These are phyloP conservation scores for Neoarthrinium moseri DNA, from an alignment of 2,329 filamentous ascomycete species.

Conservation along the genomic window DNA sequence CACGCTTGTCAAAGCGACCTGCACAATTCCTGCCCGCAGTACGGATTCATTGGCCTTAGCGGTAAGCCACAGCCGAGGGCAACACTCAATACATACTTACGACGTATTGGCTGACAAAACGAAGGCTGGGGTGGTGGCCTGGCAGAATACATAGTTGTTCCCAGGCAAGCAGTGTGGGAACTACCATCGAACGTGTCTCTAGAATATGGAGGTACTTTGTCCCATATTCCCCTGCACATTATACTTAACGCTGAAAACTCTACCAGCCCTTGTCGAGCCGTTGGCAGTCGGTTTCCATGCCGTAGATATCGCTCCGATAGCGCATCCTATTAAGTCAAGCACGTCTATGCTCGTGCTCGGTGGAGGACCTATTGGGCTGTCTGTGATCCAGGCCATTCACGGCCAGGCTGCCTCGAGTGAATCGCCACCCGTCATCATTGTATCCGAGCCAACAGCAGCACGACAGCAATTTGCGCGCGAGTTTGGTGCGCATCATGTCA, in stretches of 20 bases:
- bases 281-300: conserved; percentile 66
- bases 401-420: conserved; percentile 44
- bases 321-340: conserved; percentile 33
- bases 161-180: conserved; percentile 5
- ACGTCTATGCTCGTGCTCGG: conserved; percentile 55
- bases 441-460: conserved; percentile 51
- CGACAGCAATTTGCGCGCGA: conserved; percentile 50
- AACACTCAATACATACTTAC: conserved; percentile 43
- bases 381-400: conserved; percentile 56
- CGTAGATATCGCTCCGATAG: conserved; percentile 39
- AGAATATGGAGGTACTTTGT: conserved; percentile 1
- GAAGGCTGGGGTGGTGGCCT: conserved; percentile 5
- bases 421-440: conserved; percentile 44
- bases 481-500: conserved; percentile 54
- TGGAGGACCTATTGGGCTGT: conserved; percentile 62
- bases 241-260: conserved; percentile 39
- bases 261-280: conserved; percentile 58
- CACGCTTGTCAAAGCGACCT: conserved; percentile 50
- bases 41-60: conserved; percentile 31
- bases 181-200: neutral
- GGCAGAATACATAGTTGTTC: neutral
- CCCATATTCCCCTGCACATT: conserved; percentile 42
- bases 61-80: conserved; percentile 47
- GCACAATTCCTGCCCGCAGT: conserved; percentile 57
- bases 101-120: neutral